Conservation (phyloP, 805 yeast species). For the Lipomyces yamanashiensis region DNA sequence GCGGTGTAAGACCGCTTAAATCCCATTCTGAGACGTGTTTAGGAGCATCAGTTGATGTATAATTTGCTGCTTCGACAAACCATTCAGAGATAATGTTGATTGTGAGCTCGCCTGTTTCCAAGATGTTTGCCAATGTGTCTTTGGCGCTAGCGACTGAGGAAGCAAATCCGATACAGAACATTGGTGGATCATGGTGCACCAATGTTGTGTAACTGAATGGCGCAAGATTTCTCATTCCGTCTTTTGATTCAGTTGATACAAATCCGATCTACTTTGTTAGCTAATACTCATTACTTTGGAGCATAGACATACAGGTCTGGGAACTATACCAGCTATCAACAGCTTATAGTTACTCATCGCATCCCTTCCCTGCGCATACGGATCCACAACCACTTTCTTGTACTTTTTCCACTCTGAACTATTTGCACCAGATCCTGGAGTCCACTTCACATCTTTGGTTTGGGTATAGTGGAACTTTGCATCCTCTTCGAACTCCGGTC, state of each 20-base stretch:
- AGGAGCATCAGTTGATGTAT: slow-evolving; percentile 56
- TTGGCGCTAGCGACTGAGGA: slow-evolving; percentile 44
- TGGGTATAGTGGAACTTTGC: slow-evolving; percentile 13
- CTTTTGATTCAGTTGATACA: slow-evolving; percentile 52
- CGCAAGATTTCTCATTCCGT: slow-evolving; percentile 57
- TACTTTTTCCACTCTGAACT: slow-evolving; percentile 52
- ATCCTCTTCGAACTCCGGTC: slow-evolving; percentile 11
- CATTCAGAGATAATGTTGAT: slow-evolving; percentile 65
- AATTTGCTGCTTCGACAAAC: slow-evolving; percentile 68
- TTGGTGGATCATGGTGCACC: slow-evolving; percentile 61
- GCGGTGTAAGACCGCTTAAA: slow-evolving; percentile 56
- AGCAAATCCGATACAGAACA: slow-evolving; percentile 58
- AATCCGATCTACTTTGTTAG: slow-evolving; percentile 51
- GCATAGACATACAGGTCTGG: slow-evolving; percentile 52
- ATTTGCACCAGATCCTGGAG: slow-evolving; percentile 53
- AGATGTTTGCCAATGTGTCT: slow-evolving; percentile 57
- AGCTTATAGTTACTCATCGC: slow-evolving; percentile 56
- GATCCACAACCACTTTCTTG: slow-evolving; percentile 56
- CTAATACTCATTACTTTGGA: neutral
- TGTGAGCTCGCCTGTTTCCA: slow-evolving; percentile 59
- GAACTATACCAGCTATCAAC: slow-evolving; percentile 57
- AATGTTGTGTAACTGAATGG: slow-evolving; percentile 63
- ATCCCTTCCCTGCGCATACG: slow-evolving; percentile 50
- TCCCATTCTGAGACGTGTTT: slow-evolving; percentile 59
- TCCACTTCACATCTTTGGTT: slow-evolving; percentile 9